phyloP scores from a whole-genome alignment of 2,329 filamentous ascomycete genomes.

The Verticillium isaacii region DNA sequence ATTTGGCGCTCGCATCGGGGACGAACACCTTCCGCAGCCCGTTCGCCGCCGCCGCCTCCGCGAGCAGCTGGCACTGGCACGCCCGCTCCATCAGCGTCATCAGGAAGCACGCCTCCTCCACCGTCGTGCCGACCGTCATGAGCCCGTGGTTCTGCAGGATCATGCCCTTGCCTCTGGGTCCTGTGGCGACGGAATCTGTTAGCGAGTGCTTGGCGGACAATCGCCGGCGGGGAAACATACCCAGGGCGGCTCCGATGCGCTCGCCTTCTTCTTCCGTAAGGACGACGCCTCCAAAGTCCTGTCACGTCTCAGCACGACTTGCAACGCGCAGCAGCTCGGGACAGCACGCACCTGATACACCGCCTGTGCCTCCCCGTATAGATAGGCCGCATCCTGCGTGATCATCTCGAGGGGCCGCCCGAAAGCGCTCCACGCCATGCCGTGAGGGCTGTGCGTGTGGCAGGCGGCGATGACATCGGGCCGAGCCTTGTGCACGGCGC shows the following conservation, averaged over 20 bases:
- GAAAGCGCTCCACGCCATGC: conserved; percentile 65
- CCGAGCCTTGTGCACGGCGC: conserved; percentile 59
- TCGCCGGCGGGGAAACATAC: conserved; percentile 31
- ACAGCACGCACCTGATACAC: neutral
- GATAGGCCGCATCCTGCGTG: conserved; percentile 61
- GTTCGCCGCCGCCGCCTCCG: conserved; percentile 52
- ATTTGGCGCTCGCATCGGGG: neutral
- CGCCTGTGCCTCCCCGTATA: conserved; percentile 40
- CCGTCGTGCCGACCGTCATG: conserved; percentile 64
- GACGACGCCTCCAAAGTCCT: conserved; percentile 30
- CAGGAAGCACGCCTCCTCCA: conserved; percentile 70
- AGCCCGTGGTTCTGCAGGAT: conserved; percentile 70
- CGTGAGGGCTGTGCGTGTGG: conserved; percentile 62
- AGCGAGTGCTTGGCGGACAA: conserved; percentile 45
- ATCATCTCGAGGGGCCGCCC: conserved; percentile 64
- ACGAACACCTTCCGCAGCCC: neutral
- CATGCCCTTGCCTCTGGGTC: conserved; percentile 50
- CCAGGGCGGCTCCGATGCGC: neutral
- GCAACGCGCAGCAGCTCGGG: conserved; percentile 19
- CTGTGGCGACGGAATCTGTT: conserved; percentile 18
- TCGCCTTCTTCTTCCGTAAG: conserved; percentile 42
- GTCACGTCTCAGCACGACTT: too few relatives aligned
- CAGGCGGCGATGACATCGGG: conserved; percentile 62
- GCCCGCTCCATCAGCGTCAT: conserved; percentile 65
- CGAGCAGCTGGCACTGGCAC: conserved; percentile 62